Percentiles rank a stretch among this genome's conserved stretches.
phyloP scores from a whole-genome alignment of 1,284 basidiomycete species.

The Neolentinus lepideus region DNA sequence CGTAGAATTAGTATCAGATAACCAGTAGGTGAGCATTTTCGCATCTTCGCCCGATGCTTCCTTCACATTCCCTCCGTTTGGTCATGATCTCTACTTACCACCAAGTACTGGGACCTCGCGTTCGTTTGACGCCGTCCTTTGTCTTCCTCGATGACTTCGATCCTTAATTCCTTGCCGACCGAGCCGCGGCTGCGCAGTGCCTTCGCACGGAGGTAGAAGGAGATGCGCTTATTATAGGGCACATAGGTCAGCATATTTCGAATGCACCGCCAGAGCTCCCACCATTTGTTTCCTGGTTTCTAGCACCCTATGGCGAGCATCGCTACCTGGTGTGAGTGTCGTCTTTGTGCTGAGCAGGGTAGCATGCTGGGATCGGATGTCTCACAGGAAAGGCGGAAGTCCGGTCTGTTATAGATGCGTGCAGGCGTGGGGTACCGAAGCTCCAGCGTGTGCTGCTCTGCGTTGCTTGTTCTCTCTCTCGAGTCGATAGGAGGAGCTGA shows the following conservation, averaged over 20 bases:
- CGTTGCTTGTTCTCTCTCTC: not conserved
- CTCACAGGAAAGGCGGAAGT: not conserved
- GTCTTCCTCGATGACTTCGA: too few species aligned
- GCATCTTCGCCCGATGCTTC: too few species aligned
- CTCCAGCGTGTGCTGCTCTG: not conserved
- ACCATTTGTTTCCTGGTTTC: not conserved
- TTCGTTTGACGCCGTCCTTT: too few species aligned
- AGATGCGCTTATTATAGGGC: not conserved
- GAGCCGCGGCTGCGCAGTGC: too few species aligned
- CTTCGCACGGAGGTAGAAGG: too few species aligned
- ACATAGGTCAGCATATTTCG: not conserved
- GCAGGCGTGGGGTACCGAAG: not conserved
- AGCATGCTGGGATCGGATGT: not conserved
- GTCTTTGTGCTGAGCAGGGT: not conserved
- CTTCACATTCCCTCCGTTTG: too few species aligned
- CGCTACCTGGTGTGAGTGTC: not conserved
- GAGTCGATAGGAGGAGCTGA: not conserved
- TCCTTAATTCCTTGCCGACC: too few species aligned
- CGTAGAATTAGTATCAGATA: too few species aligned
- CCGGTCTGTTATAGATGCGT: not conserved
- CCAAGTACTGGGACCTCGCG: too few species aligned
- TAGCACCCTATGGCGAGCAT: not conserved
- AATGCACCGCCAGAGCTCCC: not conserved
- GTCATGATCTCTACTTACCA: too few species aligned
- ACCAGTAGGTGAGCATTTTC: too few species aligned